These are phyloP conservation scores for Suhomyces maxii DNA, from an alignment of 1,139 yeast species.

Conservation along the genomic window DNA sequence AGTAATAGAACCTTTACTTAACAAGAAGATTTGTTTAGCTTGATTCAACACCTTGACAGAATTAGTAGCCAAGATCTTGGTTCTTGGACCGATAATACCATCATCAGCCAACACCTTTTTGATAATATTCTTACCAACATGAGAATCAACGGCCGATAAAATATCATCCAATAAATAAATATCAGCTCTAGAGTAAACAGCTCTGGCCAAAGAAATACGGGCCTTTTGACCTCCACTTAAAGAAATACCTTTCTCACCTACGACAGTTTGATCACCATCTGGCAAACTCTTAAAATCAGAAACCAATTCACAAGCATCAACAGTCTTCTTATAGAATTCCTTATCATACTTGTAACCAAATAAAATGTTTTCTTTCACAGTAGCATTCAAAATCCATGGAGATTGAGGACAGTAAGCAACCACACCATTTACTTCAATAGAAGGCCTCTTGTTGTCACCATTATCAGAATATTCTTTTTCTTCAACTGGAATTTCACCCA, in stretches of 20 bases:
- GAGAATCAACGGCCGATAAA: conserved; percentile 28
- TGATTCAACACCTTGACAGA: conserved; percentile 28
- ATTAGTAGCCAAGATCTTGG: conserved; percentile 31
- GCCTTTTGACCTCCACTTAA: conserved; percentile 30
- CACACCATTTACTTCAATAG: conserved; percentile 20
- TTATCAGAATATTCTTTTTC: conserved; percentile 4
- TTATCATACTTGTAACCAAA: conserved; percentile 24
- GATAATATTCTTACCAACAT: conserved; percentile 26
- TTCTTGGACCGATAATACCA: conserved; percentile 28
- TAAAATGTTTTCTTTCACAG: conserved; percentile 24
- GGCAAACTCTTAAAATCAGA: conserved; percentile 24
- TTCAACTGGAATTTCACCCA: conserved; percentile 24
- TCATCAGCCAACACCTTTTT: conserved; percentile 21
- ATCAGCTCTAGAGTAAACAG: conserved; percentile 26
- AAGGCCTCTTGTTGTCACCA: conserved; percentile 1
- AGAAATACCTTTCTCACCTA: conserved; percentile 30
- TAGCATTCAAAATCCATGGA: conserved; percentile 24
- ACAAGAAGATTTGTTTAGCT: conserved; percentile 34
- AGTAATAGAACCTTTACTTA: conserved; percentile 25
- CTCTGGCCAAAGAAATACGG: conserved; percentile 28
- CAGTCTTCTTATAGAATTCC: conserved; percentile 19
- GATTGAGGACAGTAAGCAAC: conserved; percentile 28
- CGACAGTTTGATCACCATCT: conserved; percentile 25
- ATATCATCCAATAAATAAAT: conserved; percentile 25
- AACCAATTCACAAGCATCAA: conserved; percentile 23